Evolutionary conservation across 1,139 yeast genomes (phyloP).

Genomic region (Schwanniomyces etchellsii): DNA sequence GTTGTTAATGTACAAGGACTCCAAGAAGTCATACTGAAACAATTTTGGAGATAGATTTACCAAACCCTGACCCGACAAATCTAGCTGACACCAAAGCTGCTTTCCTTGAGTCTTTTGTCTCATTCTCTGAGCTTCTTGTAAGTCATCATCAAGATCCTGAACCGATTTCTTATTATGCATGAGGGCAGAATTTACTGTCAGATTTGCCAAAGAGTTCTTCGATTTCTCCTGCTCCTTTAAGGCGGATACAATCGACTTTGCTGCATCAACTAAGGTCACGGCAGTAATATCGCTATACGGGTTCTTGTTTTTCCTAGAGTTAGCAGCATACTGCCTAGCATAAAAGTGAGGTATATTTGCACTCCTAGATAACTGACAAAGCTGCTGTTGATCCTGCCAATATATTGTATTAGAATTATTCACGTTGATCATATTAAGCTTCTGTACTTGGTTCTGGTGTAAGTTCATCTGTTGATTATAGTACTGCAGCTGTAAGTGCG

Average conservation of each 20-base stretch:
- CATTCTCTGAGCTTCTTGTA: slow-evolving; percentile 70
- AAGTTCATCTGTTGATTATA: slow-evolving; percentile 12
- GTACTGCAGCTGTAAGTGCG: slow-evolving; percentile 15
- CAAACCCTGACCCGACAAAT: slow-evolving; percentile 85
- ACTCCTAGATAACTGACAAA: slow-evolving; percentile 73
- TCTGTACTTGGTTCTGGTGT: slow-evolving; percentile 21
- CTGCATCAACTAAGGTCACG: slow-evolving; percentile 49
- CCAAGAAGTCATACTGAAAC: slow-evolving; percentile 79
- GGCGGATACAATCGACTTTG: slow-evolving; percentile 43
- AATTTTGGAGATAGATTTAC: slow-evolving; percentile 64
- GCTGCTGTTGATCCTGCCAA: slow-evolving; percentile 87
- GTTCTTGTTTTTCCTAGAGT: slow-evolving; percentile 54
- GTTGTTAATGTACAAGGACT: slow-evolving; percentile 82
- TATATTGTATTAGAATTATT: slow-evolving; percentile 49
- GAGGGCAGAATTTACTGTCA: slow-evolving; percentile 33
- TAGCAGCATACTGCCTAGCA: slow-evolving; percentile 88
- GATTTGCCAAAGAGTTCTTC: slow-evolving; percentile 13
- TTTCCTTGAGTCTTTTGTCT: slow-evolving; percentile 64
- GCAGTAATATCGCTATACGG: slow-evolving; percentile 39
- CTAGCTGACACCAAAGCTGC: slow-evolving; percentile 93
- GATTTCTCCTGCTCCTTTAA: slow-evolving; percentile 39
- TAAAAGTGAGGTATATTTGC: slow-evolving; percentile 76
- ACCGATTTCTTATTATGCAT: slow-evolving; percentile 59
- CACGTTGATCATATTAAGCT: slow-evolving; percentile 31
- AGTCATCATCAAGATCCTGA: slow-evolving; percentile 60